A percentile compares a stretch with the other conserved stretches of the same genome.
Conservation (phyloP, 2,329 filamentous ascomycete species). For the Penicillium italicum region DNA sequence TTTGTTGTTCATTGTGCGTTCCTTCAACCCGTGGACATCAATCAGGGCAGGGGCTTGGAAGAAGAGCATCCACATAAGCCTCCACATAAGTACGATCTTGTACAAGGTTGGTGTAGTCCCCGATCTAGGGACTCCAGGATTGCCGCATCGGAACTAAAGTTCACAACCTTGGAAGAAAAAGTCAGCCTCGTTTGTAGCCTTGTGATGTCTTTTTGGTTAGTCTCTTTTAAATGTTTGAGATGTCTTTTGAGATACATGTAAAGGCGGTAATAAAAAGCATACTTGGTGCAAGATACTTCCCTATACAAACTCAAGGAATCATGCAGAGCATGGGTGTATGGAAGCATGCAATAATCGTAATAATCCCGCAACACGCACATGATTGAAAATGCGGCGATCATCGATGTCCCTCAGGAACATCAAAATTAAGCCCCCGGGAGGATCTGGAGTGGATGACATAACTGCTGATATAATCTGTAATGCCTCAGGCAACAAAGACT, state of each 20-base stretch:
- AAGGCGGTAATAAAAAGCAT: too few relatives aligned
- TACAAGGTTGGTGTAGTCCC: background rate
- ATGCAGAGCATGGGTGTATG: background rate
- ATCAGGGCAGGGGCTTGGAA: background rate
- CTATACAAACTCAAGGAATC: too few relatives aligned
- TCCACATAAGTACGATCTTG: background rate
- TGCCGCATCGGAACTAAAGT: background rate
- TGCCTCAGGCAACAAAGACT: background rate
- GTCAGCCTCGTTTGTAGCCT: too few relatives aligned
- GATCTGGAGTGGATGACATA: background rate
- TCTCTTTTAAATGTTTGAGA: too few relatives aligned
- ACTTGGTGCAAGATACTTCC: too few relatives aligned
- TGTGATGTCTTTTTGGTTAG: too few relatives aligned
- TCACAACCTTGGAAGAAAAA: too few relatives aligned
- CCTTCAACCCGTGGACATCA: background rate
- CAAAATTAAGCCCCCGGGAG: background rate
- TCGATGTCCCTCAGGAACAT: background rate
- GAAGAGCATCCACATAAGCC: background rate
- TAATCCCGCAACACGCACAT: background rate
- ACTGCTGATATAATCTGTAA: background rate
- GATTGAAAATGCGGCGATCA: constrained; percentile 3
- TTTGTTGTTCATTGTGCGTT: background rate
- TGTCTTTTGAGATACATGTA: too few relatives aligned
- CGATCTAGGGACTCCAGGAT: background rate
- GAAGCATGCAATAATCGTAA: background rate